These are phyloP conservation scores for Closterium sp. DNA, from an alignment of 139 green algal genomes.

Conservation along the genomic window DNA sequence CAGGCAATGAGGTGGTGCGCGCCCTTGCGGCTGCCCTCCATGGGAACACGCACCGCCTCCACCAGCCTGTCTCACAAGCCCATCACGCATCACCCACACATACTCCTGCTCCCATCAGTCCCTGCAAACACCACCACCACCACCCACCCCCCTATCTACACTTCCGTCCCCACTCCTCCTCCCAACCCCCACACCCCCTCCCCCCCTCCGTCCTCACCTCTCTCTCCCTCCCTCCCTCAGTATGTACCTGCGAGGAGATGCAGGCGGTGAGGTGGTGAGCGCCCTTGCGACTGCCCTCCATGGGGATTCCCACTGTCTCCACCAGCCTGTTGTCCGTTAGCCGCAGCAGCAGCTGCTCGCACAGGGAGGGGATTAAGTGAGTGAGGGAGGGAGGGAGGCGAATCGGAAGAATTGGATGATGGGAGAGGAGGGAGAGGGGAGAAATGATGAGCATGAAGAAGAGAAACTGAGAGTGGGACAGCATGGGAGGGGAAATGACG, in stretches of 20 bases:
- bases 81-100: too few relatives aligned
- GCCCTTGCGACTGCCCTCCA: constrained; percentile 17
- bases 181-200: not conserved
- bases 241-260: constrained; percentile 91
- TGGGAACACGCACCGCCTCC: constrained; percentile 88
- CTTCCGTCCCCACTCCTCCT: too few relatives aligned
- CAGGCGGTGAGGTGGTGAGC: constrained; percentile 84
- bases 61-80: constrained; percentile 81
- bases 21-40: constrained; percentile 18
- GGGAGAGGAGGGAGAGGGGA: too few relatives aligned
- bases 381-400: not conserved
- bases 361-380: not conserved
- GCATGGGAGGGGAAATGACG: too few relatives aligned
- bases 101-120: too few relatives aligned
- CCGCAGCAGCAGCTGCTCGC: constrained; percentile 69
- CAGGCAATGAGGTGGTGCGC: constrained; percentile 84
- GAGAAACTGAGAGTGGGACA: too few relatives aligned
- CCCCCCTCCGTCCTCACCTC: not conserved
- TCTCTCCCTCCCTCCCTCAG: too few relatives aligned
- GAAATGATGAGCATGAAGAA: too few relatives aligned
- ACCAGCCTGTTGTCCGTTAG: constrained; percentile 83
- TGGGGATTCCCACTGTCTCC: constrained; percentile 87
- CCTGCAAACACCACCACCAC: too few relatives aligned
- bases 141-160: too few relatives aligned
- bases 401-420: too few relatives aligned